Evolutionary conservation across 2,329 filamentous ascomycete genomes (phyloP).

Genomic region (Talaromyces piceae): DNA sequence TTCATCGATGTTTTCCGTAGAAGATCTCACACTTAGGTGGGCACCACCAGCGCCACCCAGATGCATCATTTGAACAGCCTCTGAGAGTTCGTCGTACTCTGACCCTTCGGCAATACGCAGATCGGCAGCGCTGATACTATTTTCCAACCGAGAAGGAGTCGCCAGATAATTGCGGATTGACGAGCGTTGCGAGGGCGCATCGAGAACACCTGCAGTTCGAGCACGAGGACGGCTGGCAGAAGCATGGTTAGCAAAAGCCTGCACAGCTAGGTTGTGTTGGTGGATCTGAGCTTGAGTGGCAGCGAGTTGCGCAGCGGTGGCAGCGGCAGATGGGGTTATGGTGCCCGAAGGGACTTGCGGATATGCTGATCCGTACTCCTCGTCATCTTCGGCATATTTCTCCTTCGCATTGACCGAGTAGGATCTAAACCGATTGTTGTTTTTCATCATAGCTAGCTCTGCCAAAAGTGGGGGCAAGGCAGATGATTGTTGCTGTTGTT

Average conservation of each 20-base stretch:
- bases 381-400: constrained; percentile 85
- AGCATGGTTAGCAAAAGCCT: constrained; percentile 81
- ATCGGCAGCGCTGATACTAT: constrained; percentile 66
- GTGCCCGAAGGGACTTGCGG: constrained; percentile 51
- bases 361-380: constrained; percentile 60
- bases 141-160: constrained; percentile 68
- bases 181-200: constrained; percentile 60
- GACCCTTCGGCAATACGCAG: constrained; percentile 66
- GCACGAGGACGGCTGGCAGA: constrained; percentile 77
- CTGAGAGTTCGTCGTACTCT: constrained; percentile 71
- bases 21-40: constrained; percentile 57
- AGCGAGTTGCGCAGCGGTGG: constrained; percentile 51
- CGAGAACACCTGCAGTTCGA: constrained; percentile 82
- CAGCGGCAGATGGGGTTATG: constrained; percentile 51
- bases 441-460: constrained; percentile 67
- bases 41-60: constrained; percentile 36
- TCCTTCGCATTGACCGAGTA: constrained; percentile 99
- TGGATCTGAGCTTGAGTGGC: constrained; percentile 64
- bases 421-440: constrained; percentile 84
- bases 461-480: constrained; percentile 59
- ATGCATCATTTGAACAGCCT: constrained; percentile 75
- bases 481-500: constrained; percentile 38
- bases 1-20: constrained; percentile 65
- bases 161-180: constrained; percentile 68
- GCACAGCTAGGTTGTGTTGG: constrained; percentile 86